phyloP scores from a whole-genome alignment of 768 basidiomycete species.

The Tephrocybe sp. region DNA sequence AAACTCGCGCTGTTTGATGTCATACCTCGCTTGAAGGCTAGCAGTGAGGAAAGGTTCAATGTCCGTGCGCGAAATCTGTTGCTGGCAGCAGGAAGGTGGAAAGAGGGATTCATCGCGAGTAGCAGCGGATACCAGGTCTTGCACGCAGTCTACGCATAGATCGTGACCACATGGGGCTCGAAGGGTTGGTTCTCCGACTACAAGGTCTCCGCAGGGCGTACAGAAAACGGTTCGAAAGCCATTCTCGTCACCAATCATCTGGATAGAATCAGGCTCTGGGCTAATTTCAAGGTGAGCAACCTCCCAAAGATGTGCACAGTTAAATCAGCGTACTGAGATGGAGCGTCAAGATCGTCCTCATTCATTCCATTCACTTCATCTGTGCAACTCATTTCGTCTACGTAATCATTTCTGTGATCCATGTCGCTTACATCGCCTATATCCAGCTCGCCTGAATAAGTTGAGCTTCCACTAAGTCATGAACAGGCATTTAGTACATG shows the following conservation, averaged over 20 bases:
- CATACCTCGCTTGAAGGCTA: slow-evolving; percentile 28
- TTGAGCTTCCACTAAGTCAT: not conserved
- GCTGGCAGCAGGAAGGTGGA: slow-evolving; percentile 49
- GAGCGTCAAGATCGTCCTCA: not conserved
- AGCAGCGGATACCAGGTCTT: slow-evolving; percentile 36
- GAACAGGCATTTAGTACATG: not conserved
- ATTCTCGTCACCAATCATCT: slow-evolving; percentile 11
- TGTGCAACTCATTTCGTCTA: not conserved
- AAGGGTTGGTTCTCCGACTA: slow-evolving; percentile 25
- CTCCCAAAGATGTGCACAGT: not conserved
- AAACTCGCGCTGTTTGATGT: slow-evolving; percentile 45
- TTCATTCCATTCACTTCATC: not conserved
- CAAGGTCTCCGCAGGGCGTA: slow-evolving; percentile 16
- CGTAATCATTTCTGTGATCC: not conserved
- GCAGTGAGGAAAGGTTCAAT: slow-evolving; percentile 27
- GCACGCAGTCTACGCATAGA: slow-evolving; percentile 45
- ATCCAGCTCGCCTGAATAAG: slow-evolving; percentile 1
- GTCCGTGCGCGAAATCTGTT: slow-evolving; percentile 26
- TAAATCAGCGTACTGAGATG: not conserved
- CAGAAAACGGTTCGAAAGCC: slow-evolving; percentile 17
- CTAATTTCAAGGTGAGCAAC: not conserved
- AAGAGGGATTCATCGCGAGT: slow-evolving; percentile 49
- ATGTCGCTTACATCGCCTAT: not conserved
- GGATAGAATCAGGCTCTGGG: slow-evolving; percentile 4
- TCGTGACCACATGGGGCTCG: slow-evolving; percentile 41